phyloP scores from a whole-genome alignment of 78 protist genomes.

The Isochrysis galbana region DNA sequence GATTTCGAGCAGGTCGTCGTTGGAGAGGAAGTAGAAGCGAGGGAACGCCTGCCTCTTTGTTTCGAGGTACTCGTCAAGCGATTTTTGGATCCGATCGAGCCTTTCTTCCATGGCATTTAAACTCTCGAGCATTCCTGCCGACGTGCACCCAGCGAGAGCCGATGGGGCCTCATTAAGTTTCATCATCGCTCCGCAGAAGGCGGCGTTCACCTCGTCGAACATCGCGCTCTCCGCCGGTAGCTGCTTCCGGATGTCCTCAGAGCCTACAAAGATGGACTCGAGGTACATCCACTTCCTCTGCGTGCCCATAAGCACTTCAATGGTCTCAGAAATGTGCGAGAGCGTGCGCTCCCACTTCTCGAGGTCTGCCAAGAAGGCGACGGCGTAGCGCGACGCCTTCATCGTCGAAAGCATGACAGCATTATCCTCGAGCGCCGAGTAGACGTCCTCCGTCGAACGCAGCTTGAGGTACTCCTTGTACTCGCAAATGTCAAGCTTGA shows the following conservation, averaged over 20 bases:
- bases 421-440: constrained; percentile 68
- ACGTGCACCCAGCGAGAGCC: constrained; percentile 55
- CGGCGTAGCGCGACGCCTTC: constrained; percentile 70
- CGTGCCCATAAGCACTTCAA: constrained; percentile 63
- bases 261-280: constrained; percentile 80
- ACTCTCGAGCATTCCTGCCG: constrained; percentile 41
- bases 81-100: constrained; percentile 72
- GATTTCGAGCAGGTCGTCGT: constrained; percentile 78
- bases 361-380: constrained; percentile 64
- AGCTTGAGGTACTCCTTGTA: constrained; percentile 54
- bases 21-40: constrained; percentile 86
- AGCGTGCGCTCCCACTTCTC: constrained; percentile 78
- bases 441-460: constrained; percentile 48
- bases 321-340: constrained; percentile 61
- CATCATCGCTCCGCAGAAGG: constrained; percentile 60
- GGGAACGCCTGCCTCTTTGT: constrained; percentile 84
- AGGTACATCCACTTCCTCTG: constrained; percentile 81
- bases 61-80: constrained; percentile 83
- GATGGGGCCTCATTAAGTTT: constrained; percentile 30
- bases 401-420: constrained; percentile 53
- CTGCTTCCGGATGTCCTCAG: constrained; percentile 85
- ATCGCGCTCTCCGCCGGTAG: constrained; percentile 83
- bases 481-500: constrained; percentile 46
- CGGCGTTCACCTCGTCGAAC: constrained; percentile 74
- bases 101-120: constrained; percentile 37